A percentile compares a stretch with the other conserved stretches of the same genome.
Conservation (phyloP, 805 yeast species). For the Yarrowia deformans region DNA sequence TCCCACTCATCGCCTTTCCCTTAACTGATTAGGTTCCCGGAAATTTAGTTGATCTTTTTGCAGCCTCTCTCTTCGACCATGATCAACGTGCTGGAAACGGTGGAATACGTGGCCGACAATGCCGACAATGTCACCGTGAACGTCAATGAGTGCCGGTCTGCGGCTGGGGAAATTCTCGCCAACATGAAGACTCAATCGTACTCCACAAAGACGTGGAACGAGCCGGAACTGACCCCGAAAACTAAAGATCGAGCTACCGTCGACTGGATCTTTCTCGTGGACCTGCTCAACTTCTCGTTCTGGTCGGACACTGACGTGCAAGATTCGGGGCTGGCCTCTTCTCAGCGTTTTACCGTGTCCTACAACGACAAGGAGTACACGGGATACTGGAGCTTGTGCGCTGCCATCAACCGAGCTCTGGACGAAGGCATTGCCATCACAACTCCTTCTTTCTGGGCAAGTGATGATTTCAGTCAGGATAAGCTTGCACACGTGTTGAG, state of each 20-base stretch:
- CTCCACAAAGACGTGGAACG: conserved; percentile 52
- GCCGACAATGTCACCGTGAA: conserved; percentile 49
- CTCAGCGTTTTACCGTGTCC: conserved; percentile 50
- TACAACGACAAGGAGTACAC: conserved; percentile 52
- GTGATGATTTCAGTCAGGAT: conserved; percentile 45
- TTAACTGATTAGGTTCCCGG: too few species aligned
- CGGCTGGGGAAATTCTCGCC: conserved; percentile 47
- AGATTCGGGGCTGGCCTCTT: conserved; percentile 48
- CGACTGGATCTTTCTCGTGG: conserved; percentile 55
- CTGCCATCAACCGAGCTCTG: conserved; percentile 55
- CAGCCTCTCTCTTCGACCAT: neutral
- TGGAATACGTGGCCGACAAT: conserved; percentile 46
- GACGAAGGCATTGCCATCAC: conserved; percentile 53
- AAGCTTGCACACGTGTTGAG: conserved; percentile 48
- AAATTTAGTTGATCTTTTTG: neutral
- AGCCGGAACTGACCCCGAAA: conserved; percentile 51
- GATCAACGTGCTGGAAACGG: conserved; percentile 45
- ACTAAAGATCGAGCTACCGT: conserved; percentile 42
- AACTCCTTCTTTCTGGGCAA: conserved; percentile 50
- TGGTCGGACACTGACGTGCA: conserved; percentile 52
- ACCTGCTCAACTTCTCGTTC: conserved; percentile 55
- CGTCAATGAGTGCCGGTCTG: conserved; percentile 46
- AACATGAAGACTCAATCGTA: conserved; percentile 48
- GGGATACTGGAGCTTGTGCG: conserved; percentile 57
- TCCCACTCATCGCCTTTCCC: too few species aligned